Evolutionary conservation across 2,329 filamentous ascomycete species (phyloP), one percentile per base, ranked within the genome.

Genomic region (Hypoxylon sp.): DNA sequence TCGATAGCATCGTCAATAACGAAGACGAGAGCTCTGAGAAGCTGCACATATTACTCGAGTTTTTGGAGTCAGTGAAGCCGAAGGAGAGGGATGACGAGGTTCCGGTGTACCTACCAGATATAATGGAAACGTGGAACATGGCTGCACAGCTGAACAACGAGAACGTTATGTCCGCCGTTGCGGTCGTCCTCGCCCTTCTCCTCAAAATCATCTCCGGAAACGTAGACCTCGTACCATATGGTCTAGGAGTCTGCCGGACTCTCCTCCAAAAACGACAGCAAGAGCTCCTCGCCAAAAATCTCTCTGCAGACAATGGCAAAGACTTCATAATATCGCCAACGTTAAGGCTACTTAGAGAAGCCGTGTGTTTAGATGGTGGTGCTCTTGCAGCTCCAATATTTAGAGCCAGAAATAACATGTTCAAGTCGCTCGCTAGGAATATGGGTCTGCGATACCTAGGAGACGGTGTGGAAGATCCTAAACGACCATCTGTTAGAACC

Each of bases 301-400:
- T 98, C 16, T 90, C 92, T 2, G 88, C 92, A 0, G 90, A 92
- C 23, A 94, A 93, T 78, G 86, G 88, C 50, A 97, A 96, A 75
- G 93, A 94, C 39, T 93, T 92, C 78, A 83, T 98, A 63, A 94
- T 97, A 65, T 96, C 93, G 2, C 95, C 96, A 0, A 94, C 92
- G 23, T 81, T 99, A 63, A 89, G 95, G 61, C 81, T 99, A 54
- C 85, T 99, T 64, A 92, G 90, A 54, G 95, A 99, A 79, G 85
- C 94, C n/a, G 88, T 93, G 14, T 89, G 85, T 58, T 91, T 97
- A 69, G 94, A 98, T 78, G 94, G 94, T 14, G 96, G 96, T 12
- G 87, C 88, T 43, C 85, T 94, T 59, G 93, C 94, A 27, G 90
- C 88, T 70, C 85, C 90, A 47, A 84, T 97, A 32, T 96, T 97